Base-by-base conservation (phyloP, 176 grass and related monocot genomes). In the Rhynchospora pubera region DNA sequence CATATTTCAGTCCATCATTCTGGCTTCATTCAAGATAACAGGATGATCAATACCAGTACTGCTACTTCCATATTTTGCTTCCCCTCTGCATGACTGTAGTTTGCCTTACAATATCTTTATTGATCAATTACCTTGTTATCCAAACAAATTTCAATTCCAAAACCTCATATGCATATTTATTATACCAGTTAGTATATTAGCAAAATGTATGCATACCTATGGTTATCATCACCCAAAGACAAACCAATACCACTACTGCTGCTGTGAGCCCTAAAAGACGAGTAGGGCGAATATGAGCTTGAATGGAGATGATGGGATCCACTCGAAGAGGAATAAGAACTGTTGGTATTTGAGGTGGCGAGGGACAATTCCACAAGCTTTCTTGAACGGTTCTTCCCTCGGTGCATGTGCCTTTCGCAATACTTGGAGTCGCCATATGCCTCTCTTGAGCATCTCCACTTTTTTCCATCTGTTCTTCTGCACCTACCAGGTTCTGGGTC, bases 361-460 rank as follows among this genome's bases (percentile, higher is more conserved):
- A 88, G 75, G 57, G 86, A 88, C 64, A 88, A 88, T 84, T 88
- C 86, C 82, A 84, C 86, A 81, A 78, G 86, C 86, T 88, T 88
- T 88, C 86, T 88, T 84, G 86, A 88, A 88, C 86, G 81, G 50
- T 83, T 88, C 63, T 88, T 88, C 50, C 86, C 86, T 60, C 86
- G 65, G 74, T 88, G 86, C 86, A 88, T 88, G 53, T 88, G 86
- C 82, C 75, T 88, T 53, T 88, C 86, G 0, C 86, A 88, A 55
- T 88, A 88, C 75, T 88, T 88, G 39, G 86, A 88, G 56, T 88
- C 86, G 3, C 66, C 74, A 59, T 60, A 88, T 45, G 81, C 82
- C 32, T 88, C 86, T 70, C 79, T 88, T 9, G 86, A 88, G 74
- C 86, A 88, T 79, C 86, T 80, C 86, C 86, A 88, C n/a, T 88